These are phyloP conservation scores for Eurotiales sp. DNA, from an alignment of 2,329 filamentous ascomycete species.

Conservation along the genomic window DNA sequence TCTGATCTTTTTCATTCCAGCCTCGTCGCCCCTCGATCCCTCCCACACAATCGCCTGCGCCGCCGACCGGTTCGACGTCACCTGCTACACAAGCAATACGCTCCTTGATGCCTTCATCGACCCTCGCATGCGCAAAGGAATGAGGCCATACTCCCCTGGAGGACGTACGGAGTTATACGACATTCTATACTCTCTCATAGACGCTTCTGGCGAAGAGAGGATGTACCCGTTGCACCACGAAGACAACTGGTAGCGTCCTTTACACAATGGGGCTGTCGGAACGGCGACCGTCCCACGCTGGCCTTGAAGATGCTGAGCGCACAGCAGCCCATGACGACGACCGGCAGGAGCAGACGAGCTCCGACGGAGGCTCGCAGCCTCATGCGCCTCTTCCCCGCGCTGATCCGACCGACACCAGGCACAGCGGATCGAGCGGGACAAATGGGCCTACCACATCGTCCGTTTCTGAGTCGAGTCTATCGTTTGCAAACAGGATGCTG, in stretches of 20 bases:
- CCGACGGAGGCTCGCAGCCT: conserved; percentile 12
- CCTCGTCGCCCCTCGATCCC: not conserved
- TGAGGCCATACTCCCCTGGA: conserved; percentile 7
- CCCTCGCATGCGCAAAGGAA: conserved; percentile 2
- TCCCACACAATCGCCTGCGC: conserved; percentile 1
- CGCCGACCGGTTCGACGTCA: conserved; percentile 13
- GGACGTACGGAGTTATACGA: not conserved
- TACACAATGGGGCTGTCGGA: conserved; percentile 31
- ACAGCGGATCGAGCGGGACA: not conserved
- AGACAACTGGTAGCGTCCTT: conserved; percentile 13
- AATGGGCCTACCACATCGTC: conserved; percentile 7
- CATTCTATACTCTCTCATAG: not conserved
- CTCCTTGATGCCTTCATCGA: conserved; percentile 2
- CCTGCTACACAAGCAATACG: not conserved
- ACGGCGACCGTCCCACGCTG: conserved; percentile 25
- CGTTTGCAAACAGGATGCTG: conserved; percentile 16
- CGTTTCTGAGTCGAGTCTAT: conserved; percentile 8
- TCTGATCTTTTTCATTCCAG: not conserved
- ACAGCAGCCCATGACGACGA: conserved; percentile 3
- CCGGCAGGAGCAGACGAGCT: conserved; percentile 16
- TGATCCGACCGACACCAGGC: conserved; percentile 1
- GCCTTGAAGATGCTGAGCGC: conserved; percentile 26
- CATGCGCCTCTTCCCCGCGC: conserved; percentile 3
- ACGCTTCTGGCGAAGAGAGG: conserved; percentile 3
- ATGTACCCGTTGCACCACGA: conserved; percentile 9